Evolutionary conservation across 768 basidiomycete genomes (phyloP).

Genomic region (Auriscalpium vulgare): DNA sequence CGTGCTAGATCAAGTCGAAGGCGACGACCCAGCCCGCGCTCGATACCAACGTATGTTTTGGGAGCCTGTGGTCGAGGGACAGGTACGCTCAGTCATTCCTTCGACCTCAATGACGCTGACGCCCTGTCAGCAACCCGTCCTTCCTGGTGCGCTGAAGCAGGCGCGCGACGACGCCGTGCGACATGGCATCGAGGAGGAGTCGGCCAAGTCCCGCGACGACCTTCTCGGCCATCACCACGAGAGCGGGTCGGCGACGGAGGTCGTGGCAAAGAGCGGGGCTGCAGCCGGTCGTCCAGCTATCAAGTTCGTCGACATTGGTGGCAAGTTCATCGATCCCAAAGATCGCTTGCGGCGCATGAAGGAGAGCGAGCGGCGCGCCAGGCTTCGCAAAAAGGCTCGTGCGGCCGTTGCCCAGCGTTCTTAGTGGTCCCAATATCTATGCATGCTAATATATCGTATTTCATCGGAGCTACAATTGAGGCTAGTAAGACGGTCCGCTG

Average conservation of each 20-base stretch:
- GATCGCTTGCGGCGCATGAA: conserved; percentile 43
- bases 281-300: conserved; percentile 43
- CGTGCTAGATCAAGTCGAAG: conserved; percentile 46
- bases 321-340: conserved; percentile 54
- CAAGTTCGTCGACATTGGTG: conserved; percentile 69
- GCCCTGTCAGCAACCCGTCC: conserved; percentile 46
- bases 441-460: neutral
- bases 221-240: conserved; percentile 25
- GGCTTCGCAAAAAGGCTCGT: conserved; percentile 21
- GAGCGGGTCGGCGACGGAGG: neutral
- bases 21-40: conserved; percentile 46
- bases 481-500: neutral
- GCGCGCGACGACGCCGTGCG: conserved; percentile 34
- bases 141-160: conserved; percentile 47
- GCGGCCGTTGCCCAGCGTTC: neutral
- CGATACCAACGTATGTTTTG: conserved; percentile 70
- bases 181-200: conserved; percentile 25
- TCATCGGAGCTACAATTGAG: neutral
- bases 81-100: conserved; percentile 36
- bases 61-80: conserved; percentile 68
- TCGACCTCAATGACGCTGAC: neutral
- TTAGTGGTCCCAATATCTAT: neutral
- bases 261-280: conserved; percentile 3
- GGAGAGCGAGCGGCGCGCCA: conserved; percentile 40
- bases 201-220: conserved; percentile 30